A percentile compares a stretch with the other conserved stretches of the same genome.
Conservation (phyloP, 2,329 filamentous ascomycete genomes). For the Pezicula rhizophila region DNA sequence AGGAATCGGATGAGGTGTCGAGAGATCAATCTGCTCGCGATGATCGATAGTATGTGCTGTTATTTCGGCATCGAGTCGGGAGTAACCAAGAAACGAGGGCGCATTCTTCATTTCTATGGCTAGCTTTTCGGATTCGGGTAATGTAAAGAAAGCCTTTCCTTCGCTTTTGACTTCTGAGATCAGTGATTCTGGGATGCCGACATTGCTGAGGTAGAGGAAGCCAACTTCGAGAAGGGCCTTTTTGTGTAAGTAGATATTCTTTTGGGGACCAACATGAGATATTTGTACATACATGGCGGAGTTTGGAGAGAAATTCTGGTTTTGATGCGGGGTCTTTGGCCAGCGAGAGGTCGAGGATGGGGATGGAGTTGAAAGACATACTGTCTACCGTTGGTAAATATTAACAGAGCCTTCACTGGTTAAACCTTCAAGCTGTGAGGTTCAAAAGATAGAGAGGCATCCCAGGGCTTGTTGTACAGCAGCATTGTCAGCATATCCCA, state of each 20-base stretch:
- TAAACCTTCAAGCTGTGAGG: no score
- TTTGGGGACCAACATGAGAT: background rate
- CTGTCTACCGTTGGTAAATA: background rate
- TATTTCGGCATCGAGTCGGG: constrained; percentile 58
- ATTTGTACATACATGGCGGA: constrained; percentile 45
- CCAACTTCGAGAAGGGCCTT: constrained; percentile 75
- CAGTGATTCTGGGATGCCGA: constrained; percentile 62
- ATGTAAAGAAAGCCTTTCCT: constrained; percentile 69
- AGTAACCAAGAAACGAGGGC: constrained; percentile 66
- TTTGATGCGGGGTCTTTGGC: constrained; percentile 62
- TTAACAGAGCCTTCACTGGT: no score
- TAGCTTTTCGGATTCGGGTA: constrained; percentile 71
- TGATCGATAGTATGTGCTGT: constrained; percentile 73
- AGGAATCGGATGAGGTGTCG: constrained; percentile 68
- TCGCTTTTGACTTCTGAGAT: constrained; percentile 60
- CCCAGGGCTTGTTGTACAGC: no score
- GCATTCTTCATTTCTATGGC: constrained; percentile 70
- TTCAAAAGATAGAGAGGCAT: no score
- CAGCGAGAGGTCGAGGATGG: constrained; percentile 68
- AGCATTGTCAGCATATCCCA: no score
- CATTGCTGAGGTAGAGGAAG: constrained; percentile 79
- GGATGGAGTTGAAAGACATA: constrained; percentile 61
- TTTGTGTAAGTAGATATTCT: background rate
- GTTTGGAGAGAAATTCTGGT: constrained; percentile 61
- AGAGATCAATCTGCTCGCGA: constrained; percentile 81